Conservation (phyloP, 176 grass and related monocot species). For the Rhynchospora breviuscula region DNA sequence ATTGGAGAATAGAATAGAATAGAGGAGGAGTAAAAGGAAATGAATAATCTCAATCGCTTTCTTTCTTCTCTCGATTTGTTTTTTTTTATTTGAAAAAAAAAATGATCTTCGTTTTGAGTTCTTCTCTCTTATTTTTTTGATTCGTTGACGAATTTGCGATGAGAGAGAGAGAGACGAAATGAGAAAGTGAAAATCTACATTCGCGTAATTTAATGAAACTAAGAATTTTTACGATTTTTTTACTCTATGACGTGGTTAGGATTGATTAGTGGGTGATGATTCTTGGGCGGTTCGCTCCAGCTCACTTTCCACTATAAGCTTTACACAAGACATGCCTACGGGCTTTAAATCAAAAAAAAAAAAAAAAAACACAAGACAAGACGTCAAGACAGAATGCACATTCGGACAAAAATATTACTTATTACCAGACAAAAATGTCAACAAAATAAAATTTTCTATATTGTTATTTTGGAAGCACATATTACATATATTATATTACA, state of each 20-base stretch:
- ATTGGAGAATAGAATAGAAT: neutral
- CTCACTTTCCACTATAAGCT: neutral
- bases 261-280: neutral
- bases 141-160: constrained; percentile 21
- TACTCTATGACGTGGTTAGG: too few relatives aligned
- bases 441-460: too few relatives aligned
- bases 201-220: neutral
- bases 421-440: neutral
- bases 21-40: neutral
- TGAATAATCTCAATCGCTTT: neutral
- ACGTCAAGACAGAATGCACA: neutral
- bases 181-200: neutral
- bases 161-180: neutral
- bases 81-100: neutral
- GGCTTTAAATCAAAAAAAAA: too few relatives aligned
- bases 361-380: too few relatives aligned
- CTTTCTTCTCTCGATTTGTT: neutral
- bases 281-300: neutral
- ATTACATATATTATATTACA: too few relatives aligned
- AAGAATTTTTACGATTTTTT: neutral
- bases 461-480: too few relatives aligned
- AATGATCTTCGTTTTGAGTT: constrained; percentile 11
- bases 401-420: neutral
- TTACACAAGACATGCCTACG: too few relatives aligned
- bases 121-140: neutral